Base-by-base conservation (phyloP, 2,329 filamentous ascomycete genomes). In the Canariomyces notabilis region DNA sequence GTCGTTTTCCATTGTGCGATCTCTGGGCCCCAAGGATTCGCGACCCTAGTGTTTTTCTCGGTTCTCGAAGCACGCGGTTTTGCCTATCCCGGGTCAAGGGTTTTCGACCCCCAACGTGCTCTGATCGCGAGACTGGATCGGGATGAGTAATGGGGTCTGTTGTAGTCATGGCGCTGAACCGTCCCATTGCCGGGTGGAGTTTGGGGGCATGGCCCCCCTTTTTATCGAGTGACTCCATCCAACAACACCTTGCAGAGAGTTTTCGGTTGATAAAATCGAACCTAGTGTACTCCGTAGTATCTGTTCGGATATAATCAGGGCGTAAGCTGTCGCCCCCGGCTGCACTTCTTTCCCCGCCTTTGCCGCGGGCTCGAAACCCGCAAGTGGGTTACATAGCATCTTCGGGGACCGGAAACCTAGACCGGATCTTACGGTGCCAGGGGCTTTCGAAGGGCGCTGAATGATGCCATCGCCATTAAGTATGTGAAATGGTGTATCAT, bases 251-350 rank as follows among this genome's bases (percentile, higher is more conserved):
- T n/a, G 9, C 18, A 36, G 23, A 8, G 3, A 33, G 5, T 33
- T 41, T 29, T 20, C n/a, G 15, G 6, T 12, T 20, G 26, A 9
- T 9, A 12, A 29, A 9, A 14, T 26, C 21, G 3, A 5, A 14
- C 3, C 23, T 16, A 18, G 3, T 20, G n/a, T n/a, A n/a, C n/a
- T n/a, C n/a, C n/a, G n/a, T n/a, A n/a, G n/a, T n/a, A n/a, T 22
- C 16, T 8, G 15, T 23, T 38, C 50, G 50, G 50, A 26, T 44
- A 52, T 52, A 52, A 49, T 22, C 46, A 49, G 50, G 50, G 37
- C 31, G 21, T 52, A 46, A 23, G 22, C 19, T 22, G 14, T 37
- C 31, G 14, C 19, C 20, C 21, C 32, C 18, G 26, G 31, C 8
- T 43, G 22, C 37, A 19, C 14, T 18, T 34, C 18, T 26, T 22